Evolutionary conservation across 108 stramenopile genomes (phyloP), one percentile per base, ranked within the genome.

Genomic region (Skeletonema costatum): DNA sequence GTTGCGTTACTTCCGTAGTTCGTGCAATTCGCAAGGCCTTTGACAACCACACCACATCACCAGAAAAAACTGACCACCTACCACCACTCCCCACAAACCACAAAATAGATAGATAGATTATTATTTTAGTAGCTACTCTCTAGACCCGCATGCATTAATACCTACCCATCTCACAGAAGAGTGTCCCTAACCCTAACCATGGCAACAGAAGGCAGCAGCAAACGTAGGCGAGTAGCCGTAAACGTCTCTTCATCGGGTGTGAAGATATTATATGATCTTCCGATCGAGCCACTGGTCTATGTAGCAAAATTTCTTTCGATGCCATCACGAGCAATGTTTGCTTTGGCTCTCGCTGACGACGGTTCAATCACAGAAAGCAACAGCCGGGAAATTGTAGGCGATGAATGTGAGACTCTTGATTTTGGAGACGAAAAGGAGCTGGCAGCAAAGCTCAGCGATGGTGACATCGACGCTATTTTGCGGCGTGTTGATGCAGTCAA

Each of bases 261-360:
- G 39, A 41, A 41, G 11, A n/a, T 51, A 19, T 5, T 51, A 19
- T 5, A n/a, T 7, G 50, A 51, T 51, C 17, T 51, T n/a, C 50
- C 50, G 19, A 51, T 51, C n/a, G 50, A 51, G 50, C 50, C 50
- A 3, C 50, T 51, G 19, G 17, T n/a, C 5, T 19, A 2, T 19
- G 50, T 51, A 7, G 50, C 50, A 3, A 19, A n/a, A 21, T 51
- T 51, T 51, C 50, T 51, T 19, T 5, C 50, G 17, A 5, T 19
- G 50, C 50, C 50, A 51, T 51, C 50, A 13, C 50, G 50, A 51
- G 50, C 50, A 51, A 51, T 51, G n/a, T 51, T 51, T 51, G 50
- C 50, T 16, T 16, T 19, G 50, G 50, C 50, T 19, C 50, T 51
- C 17, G 19, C 17, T 19, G 17, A 19, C 3, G 50, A 19, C 19